Base-by-base conservation (phyloP, 225 moss, liverwort and hornwort species). In the Pseudisothecium myosuroides region DNA sequence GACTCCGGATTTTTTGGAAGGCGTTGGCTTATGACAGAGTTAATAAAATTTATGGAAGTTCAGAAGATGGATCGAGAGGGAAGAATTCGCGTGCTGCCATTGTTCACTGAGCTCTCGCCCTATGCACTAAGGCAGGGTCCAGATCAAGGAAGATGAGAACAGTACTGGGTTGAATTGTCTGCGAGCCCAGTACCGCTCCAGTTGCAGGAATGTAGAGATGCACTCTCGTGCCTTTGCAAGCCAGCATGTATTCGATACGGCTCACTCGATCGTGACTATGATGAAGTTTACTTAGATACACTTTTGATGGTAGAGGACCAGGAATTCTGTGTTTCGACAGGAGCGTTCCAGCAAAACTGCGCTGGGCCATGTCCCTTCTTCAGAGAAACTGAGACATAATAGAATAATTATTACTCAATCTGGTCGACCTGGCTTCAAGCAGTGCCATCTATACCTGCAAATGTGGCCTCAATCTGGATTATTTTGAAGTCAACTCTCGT, bases 201-300 rank as follows among this genome's bases (percentile, higher is more conserved):
- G 6, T 23, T 68, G 36, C 18, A 34, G 24, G 11, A 43, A 29
- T 77, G 58, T 59, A 76, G 31, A 36, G 37, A 47, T 11, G 65
- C 84, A 55, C n/a, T 68, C 5, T 7, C 1, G 1, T 58, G 45
- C 58, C 77, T 88, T n/a, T 61, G 72, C 78, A 1, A 2, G 3
- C 5, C 4, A 20, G 12, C 0, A 36, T 58, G 43, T 34, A 29
- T 76, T 56, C 6, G 1, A 15, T 47, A 56, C 4, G 2, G 0
- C 5, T 83, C 31, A 10, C 1, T 1, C 1, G 3, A 3, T 2
- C 41, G 9, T 0, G 50, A 43, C 54, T 1, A 12, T 0, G 73
- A 81, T 11, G 3, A 3, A 11, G 16, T 0, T 10, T 89, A 65
- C 75, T 47, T n/a, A 14, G 13, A 82, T 22, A 29, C 3, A 5